These are phyloP conservation scores for Xylariales sp. DNA, from an alignment of 2,329 filamentous ascomycete species.

Conservation along the genomic window DNA sequence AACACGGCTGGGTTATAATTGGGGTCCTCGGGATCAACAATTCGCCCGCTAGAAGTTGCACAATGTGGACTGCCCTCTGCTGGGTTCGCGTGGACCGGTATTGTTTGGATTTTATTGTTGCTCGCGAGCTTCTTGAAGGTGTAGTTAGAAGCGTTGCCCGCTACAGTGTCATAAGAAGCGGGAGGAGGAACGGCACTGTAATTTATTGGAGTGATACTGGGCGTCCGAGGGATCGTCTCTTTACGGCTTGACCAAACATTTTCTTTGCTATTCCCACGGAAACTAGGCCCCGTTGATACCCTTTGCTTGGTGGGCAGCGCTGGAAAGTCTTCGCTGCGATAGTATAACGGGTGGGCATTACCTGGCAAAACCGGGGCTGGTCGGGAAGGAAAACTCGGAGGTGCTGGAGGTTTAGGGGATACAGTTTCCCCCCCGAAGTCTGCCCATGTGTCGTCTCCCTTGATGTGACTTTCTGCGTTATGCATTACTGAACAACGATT, in stretches of 20 bases:
- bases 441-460: constrained; percentile 32
- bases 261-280: background rate
- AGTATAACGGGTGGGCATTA: constrained; percentile 31
- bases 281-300: background rate
- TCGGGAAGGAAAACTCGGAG: background rate
- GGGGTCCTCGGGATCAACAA: constrained; percentile 25
- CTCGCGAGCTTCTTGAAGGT: background rate
- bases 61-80: background rate
- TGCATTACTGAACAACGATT: constrained; percentile 7
- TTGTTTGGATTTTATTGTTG: constrained; percentile 16
- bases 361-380: background rate
- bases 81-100: background rate
- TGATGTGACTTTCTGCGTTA: constrained; percentile 22
- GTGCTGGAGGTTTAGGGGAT: background rate
- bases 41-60: constrained; percentile 6
- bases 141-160: background rate
- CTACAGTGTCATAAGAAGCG: background rate
- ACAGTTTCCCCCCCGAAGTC: background rate
- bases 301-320: background rate
- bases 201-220: background rate
- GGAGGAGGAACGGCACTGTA: constrained; percentile 33
- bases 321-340: constrained; percentile 32
- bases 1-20: constrained; percentile 33
- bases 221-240: background rate
- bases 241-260: constrained; percentile 19